Evolutionary conservation across 345 rosid species (phyloP).

Genomic region (Hirschfeldia incana): DNA sequence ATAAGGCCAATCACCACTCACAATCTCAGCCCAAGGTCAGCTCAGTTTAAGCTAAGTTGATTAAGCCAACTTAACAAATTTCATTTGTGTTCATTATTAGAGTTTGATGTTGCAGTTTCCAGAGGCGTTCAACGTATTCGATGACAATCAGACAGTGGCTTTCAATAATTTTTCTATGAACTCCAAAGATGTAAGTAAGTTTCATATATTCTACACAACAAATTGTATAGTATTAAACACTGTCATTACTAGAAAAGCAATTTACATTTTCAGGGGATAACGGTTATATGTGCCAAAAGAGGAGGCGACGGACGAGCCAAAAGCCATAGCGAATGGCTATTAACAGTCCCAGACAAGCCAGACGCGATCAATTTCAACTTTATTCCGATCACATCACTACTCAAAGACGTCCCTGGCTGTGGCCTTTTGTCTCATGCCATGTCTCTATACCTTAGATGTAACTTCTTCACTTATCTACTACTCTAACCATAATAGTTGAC

Average conservation of each 20-base stretch:
- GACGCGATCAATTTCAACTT: conserved; percentile 75
- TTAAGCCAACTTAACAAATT: background rate
- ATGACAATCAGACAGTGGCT: conserved; percentile 45
- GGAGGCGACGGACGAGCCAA: conserved; percentile 61
- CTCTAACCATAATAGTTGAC: background rate
- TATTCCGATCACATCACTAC: conserved; percentile 86
- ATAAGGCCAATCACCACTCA: conserved; percentile 22
- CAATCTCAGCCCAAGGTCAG: conserved; percentile 52
- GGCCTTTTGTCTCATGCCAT: conserved; percentile 94
- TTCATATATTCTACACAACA: background rate
- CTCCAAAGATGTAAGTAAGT: conserved; percentile 76
- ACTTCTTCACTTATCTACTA: conserved; percentile 20
- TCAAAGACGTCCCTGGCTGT: conserved; percentile 69
- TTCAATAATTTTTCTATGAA: conserved; percentile 48
- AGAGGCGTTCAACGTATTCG: conserved; percentile 74
- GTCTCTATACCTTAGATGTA: conserved; percentile 92
- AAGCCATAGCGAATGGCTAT: conserved; percentile 89
- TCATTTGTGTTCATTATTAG: background rate
- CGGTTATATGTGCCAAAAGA: conserved; percentile 62
- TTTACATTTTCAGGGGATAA: conserved; percentile 63
- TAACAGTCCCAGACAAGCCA: conserved; percentile 67
- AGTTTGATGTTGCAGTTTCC: conserved; percentile 54
- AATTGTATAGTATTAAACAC: background rate
- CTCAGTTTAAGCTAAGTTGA: background rate
- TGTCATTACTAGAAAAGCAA: background rate